These are phyloP conservation scores for Rubroboletus pulcherrimus DNA, from an alignment of 768 basidiomycete species.

Conservation along the genomic window DNA sequence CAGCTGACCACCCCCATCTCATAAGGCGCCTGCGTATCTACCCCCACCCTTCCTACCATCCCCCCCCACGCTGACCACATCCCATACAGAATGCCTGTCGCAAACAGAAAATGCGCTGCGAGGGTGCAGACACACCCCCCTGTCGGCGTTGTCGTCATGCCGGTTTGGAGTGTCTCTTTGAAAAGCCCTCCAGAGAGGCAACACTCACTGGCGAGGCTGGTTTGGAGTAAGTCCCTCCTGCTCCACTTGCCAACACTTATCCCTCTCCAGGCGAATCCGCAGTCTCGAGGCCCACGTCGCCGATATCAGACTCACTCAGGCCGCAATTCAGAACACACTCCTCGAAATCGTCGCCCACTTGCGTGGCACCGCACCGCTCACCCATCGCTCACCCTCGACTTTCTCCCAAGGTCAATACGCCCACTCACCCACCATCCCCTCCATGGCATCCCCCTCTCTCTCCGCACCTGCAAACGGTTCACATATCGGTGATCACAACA, in stretches of 20 bases:
- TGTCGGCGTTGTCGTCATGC: constrained; percentile 90
- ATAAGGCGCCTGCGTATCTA: constrained; percentile 76
- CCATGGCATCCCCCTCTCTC: constrained; percentile 48
- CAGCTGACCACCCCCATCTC: constrained; percentile 11
- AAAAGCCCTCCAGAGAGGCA: constrained; percentile 87
- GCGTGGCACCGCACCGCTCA: constrained; percentile 47
- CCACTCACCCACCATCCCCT: constrained; percentile 65
- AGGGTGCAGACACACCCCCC: constrained; percentile 95
- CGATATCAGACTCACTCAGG: constrained; percentile 71
- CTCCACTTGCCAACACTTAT: constrained; percentile 1
- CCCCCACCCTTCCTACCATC: constrained; percentile 6
- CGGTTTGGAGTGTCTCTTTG: constrained; percentile 89
- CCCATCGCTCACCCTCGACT: constrained; percentile 61
- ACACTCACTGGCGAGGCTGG: constrained; percentile 87
- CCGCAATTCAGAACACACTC: constrained; percentile 73
- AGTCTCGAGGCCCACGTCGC: constrained; percentile 84
- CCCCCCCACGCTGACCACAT: constrained; percentile 14
- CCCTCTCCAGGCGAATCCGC: constrained; percentile 71
- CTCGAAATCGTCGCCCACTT: constrained; percentile 77
- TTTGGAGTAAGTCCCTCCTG: constrained; percentile 60
- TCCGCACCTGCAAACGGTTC: constrained; percentile 39
- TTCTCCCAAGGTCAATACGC: constrained; percentile 49
- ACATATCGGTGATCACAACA: constrained; percentile 21
- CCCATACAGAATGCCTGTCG: constrained; percentile 80
- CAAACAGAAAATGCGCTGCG: constrained; percentile 97